Conservation (phyloP, 2,329 filamentous ascomycete genomes). For the Whalleya microplaca region DNA sequence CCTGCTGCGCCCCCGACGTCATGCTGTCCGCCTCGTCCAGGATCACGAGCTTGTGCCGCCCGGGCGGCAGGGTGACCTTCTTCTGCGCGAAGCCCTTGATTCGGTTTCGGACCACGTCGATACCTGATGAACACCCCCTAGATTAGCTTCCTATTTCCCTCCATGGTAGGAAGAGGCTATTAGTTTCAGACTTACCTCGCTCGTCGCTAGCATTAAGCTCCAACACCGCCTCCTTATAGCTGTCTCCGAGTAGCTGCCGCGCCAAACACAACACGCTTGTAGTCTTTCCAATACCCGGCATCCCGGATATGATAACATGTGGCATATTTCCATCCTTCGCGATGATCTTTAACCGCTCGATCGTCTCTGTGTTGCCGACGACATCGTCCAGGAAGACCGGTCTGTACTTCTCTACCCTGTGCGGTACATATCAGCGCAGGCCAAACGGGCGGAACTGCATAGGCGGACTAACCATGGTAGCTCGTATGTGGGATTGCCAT, state of each 20-base stretch:
- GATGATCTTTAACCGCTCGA: conserved; percentile 97
- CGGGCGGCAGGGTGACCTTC: conserved; percentile 90
- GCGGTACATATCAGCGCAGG: conserved; percentile 22
- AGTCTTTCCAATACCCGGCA: conserved; percentile 98
- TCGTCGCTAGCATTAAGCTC: conserved; percentile 97
- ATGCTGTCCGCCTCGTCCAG: conserved; percentile 98
- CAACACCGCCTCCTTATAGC: conserved; percentile 96
- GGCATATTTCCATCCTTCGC: conserved; percentile 99
- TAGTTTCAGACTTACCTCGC: conserved; percentile 60
- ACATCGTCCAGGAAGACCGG: conserved; percentile 95
- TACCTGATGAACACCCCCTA: conserved; percentile 59
- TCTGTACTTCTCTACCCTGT: conserved; percentile 97
- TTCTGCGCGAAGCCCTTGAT: conserved; percentile 99
- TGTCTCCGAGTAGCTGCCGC: conserved; percentile 84
- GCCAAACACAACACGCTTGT: conserved; percentile 94
- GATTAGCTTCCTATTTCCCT: neutral
- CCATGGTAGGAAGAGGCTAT: too few relatives aligned
- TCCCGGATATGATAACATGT: conserved; percentile 98
- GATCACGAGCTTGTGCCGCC: conserved; percentile 94
- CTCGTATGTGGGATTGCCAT: conserved; percentile 66
- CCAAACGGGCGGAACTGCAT: neutral
- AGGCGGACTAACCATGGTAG: conserved; percentile 68
- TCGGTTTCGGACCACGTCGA: conserved; percentile 94
- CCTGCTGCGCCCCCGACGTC: conserved; percentile 96
- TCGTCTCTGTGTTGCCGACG: conserved; percentile 96